A percentile compares a stretch with the other conserved stretches of the same genome.
Conservation (phyloP, 192 early-diverging fungal genomes). For the Coemansia sp. region DNA sequence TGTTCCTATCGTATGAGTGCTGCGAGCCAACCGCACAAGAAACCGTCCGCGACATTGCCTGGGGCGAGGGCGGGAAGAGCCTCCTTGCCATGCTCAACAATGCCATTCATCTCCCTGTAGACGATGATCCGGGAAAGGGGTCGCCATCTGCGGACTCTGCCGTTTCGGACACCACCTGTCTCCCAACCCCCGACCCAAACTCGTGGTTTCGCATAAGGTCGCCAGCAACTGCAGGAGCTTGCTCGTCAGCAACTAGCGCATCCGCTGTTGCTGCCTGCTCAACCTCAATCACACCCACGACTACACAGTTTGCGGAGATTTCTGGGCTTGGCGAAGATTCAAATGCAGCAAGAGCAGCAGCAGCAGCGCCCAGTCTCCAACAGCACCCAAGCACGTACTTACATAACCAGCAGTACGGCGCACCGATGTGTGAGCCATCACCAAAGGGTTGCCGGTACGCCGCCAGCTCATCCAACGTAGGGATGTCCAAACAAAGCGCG, state of each 20-base stretch:
- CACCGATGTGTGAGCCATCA: slow-evolving; percentile 2
- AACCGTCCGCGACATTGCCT: slow-evolving; percentile 51
- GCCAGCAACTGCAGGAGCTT: slow-evolving; percentile 15
- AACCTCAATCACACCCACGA: slow-evolving; percentile 40
- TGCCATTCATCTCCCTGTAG: slow-evolving; percentile 37
- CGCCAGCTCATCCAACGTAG: slow-evolving; percentile 4
- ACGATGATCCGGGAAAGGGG: slow-evolving; percentile 23
- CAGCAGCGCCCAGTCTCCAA: background rate
- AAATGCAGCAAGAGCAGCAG: background rate
- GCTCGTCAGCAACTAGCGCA: slow-evolving; percentile 5
- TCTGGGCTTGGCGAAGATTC: slow-evolving; percentile 17
- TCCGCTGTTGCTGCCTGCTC: slow-evolving; percentile 20
- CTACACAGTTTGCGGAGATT: slow-evolving; percentile 27
- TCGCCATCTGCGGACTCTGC: slow-evolving; percentile 52
- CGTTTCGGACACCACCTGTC: slow-evolving; percentile 45
- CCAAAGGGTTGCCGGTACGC: slow-evolving; percentile 11
- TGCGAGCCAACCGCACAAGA: slow-evolving; percentile 48
- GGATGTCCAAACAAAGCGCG: background rate
- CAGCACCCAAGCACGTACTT: background rate
- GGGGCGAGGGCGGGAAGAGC: slow-evolving; percentile 54
- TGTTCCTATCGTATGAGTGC: slow-evolving; percentile 55
- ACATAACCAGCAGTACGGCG: slow-evolving; percentile 1
- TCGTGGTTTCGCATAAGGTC: slow-evolving; percentile 49
- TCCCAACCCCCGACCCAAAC: slow-evolving; percentile 51
- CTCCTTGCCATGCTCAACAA: slow-evolving; percentile 44